Conservation (phyloP, 1,284 basidiomycete species). For the Salmacisia buchloeana region DNA sequence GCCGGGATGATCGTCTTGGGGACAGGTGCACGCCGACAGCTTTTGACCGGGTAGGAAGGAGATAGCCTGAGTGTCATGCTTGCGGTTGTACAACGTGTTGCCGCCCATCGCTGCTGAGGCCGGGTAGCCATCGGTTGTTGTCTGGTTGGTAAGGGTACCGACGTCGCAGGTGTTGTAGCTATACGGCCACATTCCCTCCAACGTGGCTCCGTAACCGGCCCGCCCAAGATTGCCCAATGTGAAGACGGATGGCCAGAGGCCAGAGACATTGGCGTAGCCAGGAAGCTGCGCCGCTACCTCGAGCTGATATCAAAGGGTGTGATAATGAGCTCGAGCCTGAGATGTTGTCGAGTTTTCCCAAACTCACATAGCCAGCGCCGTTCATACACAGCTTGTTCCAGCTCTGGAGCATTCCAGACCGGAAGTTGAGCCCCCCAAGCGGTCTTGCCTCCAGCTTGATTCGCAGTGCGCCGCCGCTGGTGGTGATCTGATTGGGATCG, state of each 20-base stretch:
- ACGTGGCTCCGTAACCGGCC: conserved; percentile 12
- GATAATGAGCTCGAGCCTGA: background rate
- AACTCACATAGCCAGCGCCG: conserved; percentile 30
- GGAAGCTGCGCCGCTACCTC: conserved; percentile 42
- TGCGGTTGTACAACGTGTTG: conserved; percentile 37
- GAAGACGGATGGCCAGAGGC: conserved; percentile 44
- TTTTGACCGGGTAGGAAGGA: conserved; percentile 55
- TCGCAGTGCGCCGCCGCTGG: conserved; percentile 26
- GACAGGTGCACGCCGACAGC: conserved; percentile 61
- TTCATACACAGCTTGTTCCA: conserved; percentile 51
- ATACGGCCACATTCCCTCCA: conserved; percentile 51
- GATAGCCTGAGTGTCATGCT: conserved; percentile 44
- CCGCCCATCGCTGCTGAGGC: conserved; percentile 25
- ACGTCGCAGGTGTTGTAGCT: conserved; percentile 33
- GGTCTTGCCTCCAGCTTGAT: conserved; percentile 51
- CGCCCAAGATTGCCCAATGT: conserved; percentile 37
- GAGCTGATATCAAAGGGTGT: conserved; percentile 21
- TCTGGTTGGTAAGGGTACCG: conserved; percentile 43
- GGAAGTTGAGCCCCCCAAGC: conserved; percentile 36
- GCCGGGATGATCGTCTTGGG: conserved; percentile 34
- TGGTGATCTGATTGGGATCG: conserved; percentile 37
- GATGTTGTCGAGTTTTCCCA: conserved; percentile 1
- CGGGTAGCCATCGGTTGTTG: conserved; percentile 25
- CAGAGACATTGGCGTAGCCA: conserved; percentile 25
- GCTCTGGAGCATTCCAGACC: conserved; percentile 38